Conservation (phyloP, 371 early-diverging fungal genomes). For the Mortierella sp. region DNA sequence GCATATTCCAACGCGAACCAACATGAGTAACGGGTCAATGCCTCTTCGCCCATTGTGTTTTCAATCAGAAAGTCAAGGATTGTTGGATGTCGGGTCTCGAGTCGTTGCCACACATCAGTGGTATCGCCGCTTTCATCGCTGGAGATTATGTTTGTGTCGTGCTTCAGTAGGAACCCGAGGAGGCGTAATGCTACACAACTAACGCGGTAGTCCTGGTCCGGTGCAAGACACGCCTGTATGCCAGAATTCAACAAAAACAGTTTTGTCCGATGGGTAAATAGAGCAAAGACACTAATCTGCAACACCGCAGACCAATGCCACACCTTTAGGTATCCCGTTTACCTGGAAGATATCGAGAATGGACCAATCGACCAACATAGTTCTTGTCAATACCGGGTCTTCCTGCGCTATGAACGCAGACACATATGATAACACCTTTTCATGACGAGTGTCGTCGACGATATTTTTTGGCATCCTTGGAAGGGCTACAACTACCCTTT, state of each 20-base stretch:
- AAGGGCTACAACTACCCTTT: slow-evolving; percentile 59
- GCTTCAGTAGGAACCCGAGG: slow-evolving; percentile 48
- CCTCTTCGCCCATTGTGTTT: slow-evolving; percentile 47
- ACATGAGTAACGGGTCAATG: slow-evolving; percentile 53
- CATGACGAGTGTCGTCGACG: slow-evolving; percentile 71
- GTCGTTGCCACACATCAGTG: slow-evolving; percentile 22
- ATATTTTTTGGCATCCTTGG: slow-evolving; percentile 68
- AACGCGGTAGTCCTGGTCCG: slow-evolving; percentile 55
- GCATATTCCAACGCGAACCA: slow-evolving; percentile 47
- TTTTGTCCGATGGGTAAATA: background rate
- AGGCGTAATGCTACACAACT: slow-evolving; percentile 55
- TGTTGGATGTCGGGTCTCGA: slow-evolving; percentile 27
- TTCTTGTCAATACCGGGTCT: slow-evolving; percentile 34
- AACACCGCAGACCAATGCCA: no score
- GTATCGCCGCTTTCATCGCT: background rate
- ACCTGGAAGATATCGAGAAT: slow-evolving; percentile 52
- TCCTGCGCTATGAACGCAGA: slow-evolving; percentile 57
- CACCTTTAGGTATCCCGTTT: background rate
- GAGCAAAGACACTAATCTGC: no score
- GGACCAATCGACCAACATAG: slow-evolving; percentile 52
- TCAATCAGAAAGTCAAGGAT: slow-evolving; percentile 50
- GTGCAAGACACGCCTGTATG: slow-evolving; percentile 32
- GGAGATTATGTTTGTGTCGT: slow-evolving; percentile 22
- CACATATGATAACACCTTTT: slow-evolving; percentile 69
- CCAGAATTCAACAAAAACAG: background rate